Conservation (phyloP, 108 stramenopile species). For the Stephanodiscus triporus region DNA sequence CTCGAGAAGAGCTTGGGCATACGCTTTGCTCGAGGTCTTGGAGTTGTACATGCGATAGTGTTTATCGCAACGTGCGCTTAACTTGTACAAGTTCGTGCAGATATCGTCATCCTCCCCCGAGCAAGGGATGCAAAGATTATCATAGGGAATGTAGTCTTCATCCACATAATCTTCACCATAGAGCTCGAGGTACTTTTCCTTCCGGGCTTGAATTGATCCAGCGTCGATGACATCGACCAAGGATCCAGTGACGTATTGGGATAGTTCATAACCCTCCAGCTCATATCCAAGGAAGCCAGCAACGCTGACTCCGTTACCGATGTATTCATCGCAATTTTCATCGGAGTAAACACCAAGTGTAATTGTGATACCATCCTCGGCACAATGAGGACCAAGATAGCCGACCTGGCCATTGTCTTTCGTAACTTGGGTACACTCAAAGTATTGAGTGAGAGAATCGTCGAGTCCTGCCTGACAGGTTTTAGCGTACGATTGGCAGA, state of each 20-base stretch:
- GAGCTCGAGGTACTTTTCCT: not conserved
- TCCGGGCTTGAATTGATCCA: not conserved
- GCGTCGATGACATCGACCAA: not conserved
- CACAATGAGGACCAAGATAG: constrained; percentile 80
- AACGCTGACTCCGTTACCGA: constrained; percentile 40
- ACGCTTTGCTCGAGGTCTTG: constrained; percentile 30
- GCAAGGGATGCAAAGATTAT: not conserved
- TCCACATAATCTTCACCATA: not conserved
- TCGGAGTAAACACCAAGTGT: constrained; percentile 73
- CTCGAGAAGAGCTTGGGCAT: constrained; percentile 20
- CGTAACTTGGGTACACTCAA: constrained; percentile 46
- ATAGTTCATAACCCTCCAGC: constrained; percentile 15
- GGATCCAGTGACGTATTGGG: not conserved
- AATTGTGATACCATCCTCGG: constrained; percentile 58
- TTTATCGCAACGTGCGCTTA: constrained; percentile 69
- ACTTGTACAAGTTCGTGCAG: constrained; percentile 68
- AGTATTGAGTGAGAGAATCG: constrained; percentile 22
- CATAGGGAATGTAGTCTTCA: not conserved
- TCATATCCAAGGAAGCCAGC: constrained; percentile 33
- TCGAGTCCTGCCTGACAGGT: constrained; percentile 5
- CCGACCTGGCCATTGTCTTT: constrained; percentile 50
- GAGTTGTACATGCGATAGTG: constrained; percentile 46
- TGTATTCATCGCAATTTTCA: constrained; percentile 68
- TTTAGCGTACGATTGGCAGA: constrained; percentile 17
- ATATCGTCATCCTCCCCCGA: too few relatives aligned